Conservation (phyloP, 2,329 filamentous ascomycete genomes). For the Chaetomium olivaceum region DNA sequence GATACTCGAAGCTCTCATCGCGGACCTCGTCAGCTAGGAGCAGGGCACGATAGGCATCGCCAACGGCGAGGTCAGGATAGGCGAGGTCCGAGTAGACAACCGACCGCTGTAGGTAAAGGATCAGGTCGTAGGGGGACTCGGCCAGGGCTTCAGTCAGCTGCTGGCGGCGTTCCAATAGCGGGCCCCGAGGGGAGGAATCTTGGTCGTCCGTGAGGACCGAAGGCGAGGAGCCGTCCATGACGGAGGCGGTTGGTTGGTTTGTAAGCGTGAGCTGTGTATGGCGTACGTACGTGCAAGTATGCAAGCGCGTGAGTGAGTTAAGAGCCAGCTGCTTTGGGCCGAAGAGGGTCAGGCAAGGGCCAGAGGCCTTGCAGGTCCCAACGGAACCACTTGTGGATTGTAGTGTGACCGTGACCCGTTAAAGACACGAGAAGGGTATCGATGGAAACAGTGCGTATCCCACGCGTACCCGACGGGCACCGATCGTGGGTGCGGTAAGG, state of each 20-base stretch:
- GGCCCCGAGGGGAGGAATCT: conserved; percentile 42
- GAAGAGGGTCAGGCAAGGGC: not conserved
- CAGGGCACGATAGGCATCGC: conserved; percentile 89
- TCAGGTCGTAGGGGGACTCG: conserved; percentile 58
- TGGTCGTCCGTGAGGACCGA: conserved; percentile 37
- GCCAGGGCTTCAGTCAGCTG: conserved; percentile 57
- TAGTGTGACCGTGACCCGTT: not conserved
- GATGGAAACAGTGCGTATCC: not conserved
- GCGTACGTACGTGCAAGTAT: too few relatives aligned
- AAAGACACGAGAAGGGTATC: not conserved
- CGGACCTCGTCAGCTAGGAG: conserved; percentile 78
- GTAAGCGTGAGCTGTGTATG: not conserved
- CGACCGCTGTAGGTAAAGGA: conserved; percentile 70
- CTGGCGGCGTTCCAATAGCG: conserved; percentile 56
- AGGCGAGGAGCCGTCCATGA: conserved; percentile 35
- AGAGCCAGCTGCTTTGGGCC: not conserved
- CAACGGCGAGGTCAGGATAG: conserved; percentile 86
- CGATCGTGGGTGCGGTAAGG: not conserved
- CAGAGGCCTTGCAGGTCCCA: conserved; percentile 2
- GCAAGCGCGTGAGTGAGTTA: not conserved
- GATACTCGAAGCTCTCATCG: conserved; percentile 80
- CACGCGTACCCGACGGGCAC: not conserved
- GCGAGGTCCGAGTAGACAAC: conserved; percentile 70
- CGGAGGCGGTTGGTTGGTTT: not conserved
- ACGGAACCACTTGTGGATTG: not conserved